Percentiles rank a stretch among this genome's conserved stretches.
Evolutionary conservation across 495 filamentous ascomycete genomes (phyloP).

Genomic region (Tetracladium setigerum): DNA sequence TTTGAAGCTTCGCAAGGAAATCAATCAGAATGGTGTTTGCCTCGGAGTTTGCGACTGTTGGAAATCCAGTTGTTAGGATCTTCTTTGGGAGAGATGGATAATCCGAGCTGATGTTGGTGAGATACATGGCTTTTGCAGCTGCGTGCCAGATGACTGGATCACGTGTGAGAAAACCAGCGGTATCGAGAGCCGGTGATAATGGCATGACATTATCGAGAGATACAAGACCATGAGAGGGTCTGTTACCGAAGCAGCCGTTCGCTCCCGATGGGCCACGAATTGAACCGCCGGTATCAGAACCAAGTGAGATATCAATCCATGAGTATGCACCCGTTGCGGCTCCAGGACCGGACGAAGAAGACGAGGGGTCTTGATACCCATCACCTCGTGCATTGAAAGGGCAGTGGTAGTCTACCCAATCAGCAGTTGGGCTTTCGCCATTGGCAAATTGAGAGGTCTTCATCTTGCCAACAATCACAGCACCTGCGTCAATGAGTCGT

Average conservation of each 20-base stretch:
- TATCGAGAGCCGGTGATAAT: conserved; percentile 36
- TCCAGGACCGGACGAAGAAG: conserved; percentile 39
- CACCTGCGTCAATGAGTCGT: conserved; percentile 51
- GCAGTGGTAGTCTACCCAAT: conserved; percentile 35
- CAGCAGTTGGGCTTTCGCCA: conserved; percentile 30
- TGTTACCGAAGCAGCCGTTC: conserved; percentile 30
- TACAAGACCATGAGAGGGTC: conserved; percentile 24
- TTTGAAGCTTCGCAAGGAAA: conserved; percentile 32
- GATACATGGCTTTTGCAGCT: conserved; percentile 38
- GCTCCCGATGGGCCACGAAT: conserved; percentile 29
- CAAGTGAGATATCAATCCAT: conserved; percentile 49
- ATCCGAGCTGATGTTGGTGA: conserved; percentile 32
- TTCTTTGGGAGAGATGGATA: conserved; percentile 35
- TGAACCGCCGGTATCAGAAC: conserved; percentile 36
- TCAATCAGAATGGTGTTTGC: conserved; percentile 27
- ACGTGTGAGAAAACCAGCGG: conserved; percentile 40
- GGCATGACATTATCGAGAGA: conserved; percentile 36
- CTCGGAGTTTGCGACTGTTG: conserved; percentile 17
- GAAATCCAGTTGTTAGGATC: conserved; percentile 33
- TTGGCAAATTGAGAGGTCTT: conserved; percentile 54
- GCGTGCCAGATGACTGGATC: conserved; percentile 38
- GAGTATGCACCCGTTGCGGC: conserved; percentile 41
- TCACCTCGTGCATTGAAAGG: conserved; percentile 54
- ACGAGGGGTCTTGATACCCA: conserved; percentile 42
- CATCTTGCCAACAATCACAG: conserved; percentile 51